Base-by-base conservation (phyloP, 148 eudicot species). In the Tetragonia tetragonoides region DNA sequence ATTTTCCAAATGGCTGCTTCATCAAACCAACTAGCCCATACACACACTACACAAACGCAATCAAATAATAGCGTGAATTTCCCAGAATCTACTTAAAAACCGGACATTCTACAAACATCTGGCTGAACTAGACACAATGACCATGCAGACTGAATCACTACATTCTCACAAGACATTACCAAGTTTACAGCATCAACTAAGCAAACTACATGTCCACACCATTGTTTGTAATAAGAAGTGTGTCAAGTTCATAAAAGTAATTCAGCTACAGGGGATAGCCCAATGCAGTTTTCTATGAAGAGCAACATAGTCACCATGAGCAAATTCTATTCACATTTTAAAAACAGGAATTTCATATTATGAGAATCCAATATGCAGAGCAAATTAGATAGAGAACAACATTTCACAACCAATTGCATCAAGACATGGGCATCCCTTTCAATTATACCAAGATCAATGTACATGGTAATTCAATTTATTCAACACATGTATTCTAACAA, bases 381-480 rank as follows among this genome's bases (percentile, higher is more conserved):
- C 34, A 28, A 28, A 60, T 8, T 28, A 60, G 1, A n/a, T 60
- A 3, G n/a, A 1, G 8, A 60, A 60, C 5, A 60, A n/a, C 10
- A 60, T 20, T 20, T 60, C 28, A 60, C 34, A 18, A 10, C 0
- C n/a, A 46, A 10, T 69, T 23, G 57, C 53, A 46, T 47, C 17
- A 69, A 8, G n/a, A 28, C 16, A 15, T 38, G 37, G 61, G 23
- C 7, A 47, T 49, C 10, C n/a, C 60, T 71, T 34, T 23, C 59
- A 71, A 28, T 53, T 49, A 28, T 21, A 34, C n/a, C 42, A 28
- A 71, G 18, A 51, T 71, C 42, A 38, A 71, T 68, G 17, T 77
- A 67, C 73, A 77, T 42, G 34, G 21, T 56, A 59, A 28, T 28
- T 28, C 1, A 28, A 28, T 28, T 77, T 77, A 68, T 77, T 68